Evolutionary conservation across 352 stramenopile species (phyloP).

Genomic region (Blastocystis sp.): DNA sequence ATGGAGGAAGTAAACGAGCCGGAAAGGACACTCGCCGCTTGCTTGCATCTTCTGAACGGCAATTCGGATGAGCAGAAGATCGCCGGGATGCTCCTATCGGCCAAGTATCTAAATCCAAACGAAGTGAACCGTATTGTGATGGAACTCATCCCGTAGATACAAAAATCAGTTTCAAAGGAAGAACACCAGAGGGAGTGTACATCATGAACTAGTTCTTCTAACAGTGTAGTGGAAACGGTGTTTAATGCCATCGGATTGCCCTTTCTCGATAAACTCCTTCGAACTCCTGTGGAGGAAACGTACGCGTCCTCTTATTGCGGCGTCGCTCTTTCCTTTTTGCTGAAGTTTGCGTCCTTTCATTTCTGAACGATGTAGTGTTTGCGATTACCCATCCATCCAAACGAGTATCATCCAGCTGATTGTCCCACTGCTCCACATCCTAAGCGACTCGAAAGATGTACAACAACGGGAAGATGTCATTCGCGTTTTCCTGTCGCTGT

Average conservation of each 20-base stretch:
- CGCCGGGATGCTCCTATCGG: neutral
- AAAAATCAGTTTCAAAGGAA: neutral
- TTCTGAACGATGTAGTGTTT: conserved; percentile 17
- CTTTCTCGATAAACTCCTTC: conserved; percentile 12
- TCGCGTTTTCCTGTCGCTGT: neutral
- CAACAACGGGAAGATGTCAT: neutral
- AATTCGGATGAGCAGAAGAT: conserved; percentile 34
- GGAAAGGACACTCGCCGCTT: neutral
- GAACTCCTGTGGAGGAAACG: neutral
- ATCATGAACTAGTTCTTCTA: neutral
- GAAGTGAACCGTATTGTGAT: neutral
- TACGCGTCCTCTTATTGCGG: conserved; percentile 1
- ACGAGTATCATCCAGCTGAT: conserved; percentile 24
- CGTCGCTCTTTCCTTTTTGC: neutral
- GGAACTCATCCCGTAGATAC: neutral
- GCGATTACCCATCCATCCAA: neutral
- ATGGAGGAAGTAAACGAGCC: conserved; percentile 21
- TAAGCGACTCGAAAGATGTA: neutral
- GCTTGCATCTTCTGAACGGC: neutral
- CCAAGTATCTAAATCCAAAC: conserved; percentile 1
- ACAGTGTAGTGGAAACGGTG: neutral
- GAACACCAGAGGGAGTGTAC: neutral
- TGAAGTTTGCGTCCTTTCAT: neutral
- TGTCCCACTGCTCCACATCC: conserved; percentile 9
- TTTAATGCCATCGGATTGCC: conserved; percentile 25